Conservation (phyloP, 495 filamentous ascomycete species). For the Penicillium malachiteum region DNA sequence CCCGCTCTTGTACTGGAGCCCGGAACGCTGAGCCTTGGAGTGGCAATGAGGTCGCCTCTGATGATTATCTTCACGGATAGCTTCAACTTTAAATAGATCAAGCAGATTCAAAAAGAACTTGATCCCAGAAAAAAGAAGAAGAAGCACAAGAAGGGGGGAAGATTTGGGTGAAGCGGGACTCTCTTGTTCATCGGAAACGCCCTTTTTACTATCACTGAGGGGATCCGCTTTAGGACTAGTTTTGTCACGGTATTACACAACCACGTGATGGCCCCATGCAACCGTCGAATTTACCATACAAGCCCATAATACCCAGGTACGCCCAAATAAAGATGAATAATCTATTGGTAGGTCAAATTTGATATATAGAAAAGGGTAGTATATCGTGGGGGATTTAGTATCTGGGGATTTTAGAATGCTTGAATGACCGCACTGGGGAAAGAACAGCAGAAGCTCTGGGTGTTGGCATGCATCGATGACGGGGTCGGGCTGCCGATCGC, state of each 20-base stretch:
- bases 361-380: no score
- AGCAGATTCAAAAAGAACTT: not conserved
- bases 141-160: not conserved
- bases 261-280: constrained; percentile 17
- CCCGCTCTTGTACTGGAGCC: constrained; percentile 38
- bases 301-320: not conserved
- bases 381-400: no score
- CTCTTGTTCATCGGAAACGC: constrained; percentile 1
- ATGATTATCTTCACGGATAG: not conserved
- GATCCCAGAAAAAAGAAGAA: not conserved
- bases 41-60: constrained; percentile 7
- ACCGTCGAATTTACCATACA: not conserved
- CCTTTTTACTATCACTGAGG: not conserved
- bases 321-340: no score
- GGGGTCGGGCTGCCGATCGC: constrained; percentile 1
- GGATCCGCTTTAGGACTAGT: constrained; percentile 22
- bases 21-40: constrained; percentile 31
- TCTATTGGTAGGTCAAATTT: no score
- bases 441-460: not conserved
- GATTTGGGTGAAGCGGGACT: not conserved
- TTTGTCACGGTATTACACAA: constrained; percentile 23
- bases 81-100: not conserved
- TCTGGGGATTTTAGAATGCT: not conserved
- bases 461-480: not conserved
- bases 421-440: not conserved